Conservation (phyloP, 2,329 filamentous ascomycete species). For the Nigrospora osmanthi region DNA sequence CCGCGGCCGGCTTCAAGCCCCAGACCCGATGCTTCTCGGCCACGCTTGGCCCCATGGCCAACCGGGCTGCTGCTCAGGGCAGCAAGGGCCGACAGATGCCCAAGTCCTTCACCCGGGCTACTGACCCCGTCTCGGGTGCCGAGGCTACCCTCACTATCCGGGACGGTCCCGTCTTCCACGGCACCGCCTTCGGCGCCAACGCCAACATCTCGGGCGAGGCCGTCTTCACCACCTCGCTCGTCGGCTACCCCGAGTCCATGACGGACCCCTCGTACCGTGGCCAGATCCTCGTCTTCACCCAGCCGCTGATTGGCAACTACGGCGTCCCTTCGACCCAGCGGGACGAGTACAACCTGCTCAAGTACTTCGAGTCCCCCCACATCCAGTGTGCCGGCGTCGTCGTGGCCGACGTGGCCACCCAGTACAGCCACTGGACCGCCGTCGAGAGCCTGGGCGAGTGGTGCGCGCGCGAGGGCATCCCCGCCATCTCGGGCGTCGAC, state of each 20-base stretch:
- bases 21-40: conserved; percentile 30
- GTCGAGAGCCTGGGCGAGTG: conserved; percentile 89
- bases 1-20: conserved; percentile 16
- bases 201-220: conserved; percentile 96
- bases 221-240: conserved; percentile 95
- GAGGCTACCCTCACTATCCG: conserved; percentile 92
- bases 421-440: conserved; percentile 98
- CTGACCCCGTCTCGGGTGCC: conserved; percentile 59
- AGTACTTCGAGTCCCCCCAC: conserved; percentile 97
- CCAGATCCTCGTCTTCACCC: conserved; percentile 94
- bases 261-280: conserved; percentile 83
- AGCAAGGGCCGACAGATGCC: conserved; percentile 66
- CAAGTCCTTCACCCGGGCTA: conserved; percentile 47
- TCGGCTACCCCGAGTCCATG: conserved; percentile 92
- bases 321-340: conserved; percentile 82
- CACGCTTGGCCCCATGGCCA: conserved; percentile 23
- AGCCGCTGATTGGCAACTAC: conserved; percentile 94
- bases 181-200: conserved; percentile 93
- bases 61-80: conserved; percentile 48
- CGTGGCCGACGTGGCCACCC: conserved; percentile 84
- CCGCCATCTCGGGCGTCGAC: conserved; percentile 93
- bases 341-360: conserved; percentile 83
- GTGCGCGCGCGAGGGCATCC: conserved; percentile 94
- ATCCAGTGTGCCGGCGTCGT: conserved; percentile 95
- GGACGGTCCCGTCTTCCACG: conserved; percentile 92